Conservation (phyloP, 805 yeast genomes). For the Kodamaea nitidulidarum region DNA sequence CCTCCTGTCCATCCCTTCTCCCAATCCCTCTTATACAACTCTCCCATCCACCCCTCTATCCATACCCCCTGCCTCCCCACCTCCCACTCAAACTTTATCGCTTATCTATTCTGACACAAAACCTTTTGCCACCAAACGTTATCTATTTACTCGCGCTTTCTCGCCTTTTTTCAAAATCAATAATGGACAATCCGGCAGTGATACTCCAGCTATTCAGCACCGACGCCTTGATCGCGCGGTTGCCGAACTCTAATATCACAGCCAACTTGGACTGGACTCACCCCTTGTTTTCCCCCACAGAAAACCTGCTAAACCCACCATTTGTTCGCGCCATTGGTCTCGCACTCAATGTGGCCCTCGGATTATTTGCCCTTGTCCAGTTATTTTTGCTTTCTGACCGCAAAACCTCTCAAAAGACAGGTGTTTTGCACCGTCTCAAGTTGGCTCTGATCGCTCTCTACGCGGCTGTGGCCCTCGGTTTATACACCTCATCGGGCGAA, state of each 20-base stretch:
- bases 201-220: slow-evolving; percentile 7
- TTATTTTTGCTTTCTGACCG: slow-evolving; percentile 12
- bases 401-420: slow-evolving; percentile 14
- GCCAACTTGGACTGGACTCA: slow-evolving; percentile 9
- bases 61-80: neutral
- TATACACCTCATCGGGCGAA: neutral
- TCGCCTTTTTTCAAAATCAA: neutral
- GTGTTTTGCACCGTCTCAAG: slow-evolving; percentile 14
- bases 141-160: neutral
- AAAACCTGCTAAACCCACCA: slow-evolving; percentile 22
- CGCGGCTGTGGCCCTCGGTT: neutral
- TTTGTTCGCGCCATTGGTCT: slow-evolving; percentile 16
- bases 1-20: no score
- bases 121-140: slow-evolving; percentile 1
- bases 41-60: no score
- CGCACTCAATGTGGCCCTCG: slow-evolving; percentile 12
- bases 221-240: slow-evolving; percentile 4
- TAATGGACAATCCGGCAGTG: slow-evolving; percentile 5
- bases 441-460: slow-evolving; percentile 10
- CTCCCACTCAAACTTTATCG: neutral
- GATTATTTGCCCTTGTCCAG: slow-evolving; percentile 15
- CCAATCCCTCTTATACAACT: no score
- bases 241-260: slow-evolving; percentile 1
- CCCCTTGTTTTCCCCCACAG: slow-evolving; percentile 19
- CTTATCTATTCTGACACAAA: slow-evolving; percentile 2